These are phyloP conservation scores for Grosmannia serpens DNA, from an alignment of 2,329 filamentous ascomycete species.

Conservation along the genomic window DNA sequence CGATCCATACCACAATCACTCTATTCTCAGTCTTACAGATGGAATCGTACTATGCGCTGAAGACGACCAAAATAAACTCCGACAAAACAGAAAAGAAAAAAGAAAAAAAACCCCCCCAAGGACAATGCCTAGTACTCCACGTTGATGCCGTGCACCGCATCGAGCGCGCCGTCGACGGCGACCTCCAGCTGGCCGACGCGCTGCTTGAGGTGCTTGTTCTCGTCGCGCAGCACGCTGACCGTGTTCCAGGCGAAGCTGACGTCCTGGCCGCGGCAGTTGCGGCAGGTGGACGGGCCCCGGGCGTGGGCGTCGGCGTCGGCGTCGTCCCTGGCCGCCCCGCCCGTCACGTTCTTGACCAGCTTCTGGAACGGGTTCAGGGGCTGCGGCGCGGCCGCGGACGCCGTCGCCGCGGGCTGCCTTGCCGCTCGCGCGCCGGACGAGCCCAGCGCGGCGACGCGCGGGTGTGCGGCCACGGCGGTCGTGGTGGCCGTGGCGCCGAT, in stretches of 20 bases:
- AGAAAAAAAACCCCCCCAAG: background rate
- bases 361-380: conserved; percentile 37
- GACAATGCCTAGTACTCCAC: conserved; percentile 12
- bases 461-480: conserved; percentile 6
- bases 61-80: no score
- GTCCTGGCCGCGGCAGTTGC: conserved; percentile 47
- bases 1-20: background rate
- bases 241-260: conserved; percentile 54
- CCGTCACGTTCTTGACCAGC: conserved; percentile 32
- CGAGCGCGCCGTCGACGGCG: conserved; percentile 49
- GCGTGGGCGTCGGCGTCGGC: conserved; percentile 13
- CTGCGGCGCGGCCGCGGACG: conserved; percentile 7
- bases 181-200: conserved; percentile 47
- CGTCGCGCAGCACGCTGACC: conserved; percentile 47
- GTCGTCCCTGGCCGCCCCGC: conserved; percentile 19
- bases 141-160: conserved; percentile 45
- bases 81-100: background rate
- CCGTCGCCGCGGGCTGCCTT: background rate
- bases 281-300: conserved; percentile 24
- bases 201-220: conserved; percentile 50
- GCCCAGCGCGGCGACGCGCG: conserved; percentile 12
- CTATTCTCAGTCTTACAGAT: background rate
- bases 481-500: conserved; percentile 4
- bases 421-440: background rate
- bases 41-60: background rate